Base-by-base conservation (phyloP, 768 basidiomycete genomes). In the Termitomyces sp. region DNA sequence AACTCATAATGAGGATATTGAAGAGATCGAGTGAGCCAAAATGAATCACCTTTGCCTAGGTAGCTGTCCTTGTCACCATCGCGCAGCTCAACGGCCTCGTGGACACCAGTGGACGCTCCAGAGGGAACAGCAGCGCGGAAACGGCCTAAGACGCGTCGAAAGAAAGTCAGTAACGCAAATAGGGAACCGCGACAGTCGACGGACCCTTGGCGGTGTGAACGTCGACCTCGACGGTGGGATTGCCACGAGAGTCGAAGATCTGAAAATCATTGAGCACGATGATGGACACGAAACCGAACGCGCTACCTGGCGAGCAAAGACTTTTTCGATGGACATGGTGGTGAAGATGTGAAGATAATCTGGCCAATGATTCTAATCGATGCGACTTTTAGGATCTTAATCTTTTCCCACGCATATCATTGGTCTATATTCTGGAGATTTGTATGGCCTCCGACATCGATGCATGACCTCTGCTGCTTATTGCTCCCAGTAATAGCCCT, bases 171-270 rank as follows among this genome's bases (percentile, higher is more conserved):
- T 33, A 26, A 24, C 5, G 20, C 30, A 30, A 27, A 45, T 44
- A 42, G 13, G 6, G 36, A 36, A 51, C 16, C 42, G 53, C 39
- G 45, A 34, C 51, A 22, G 33, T 27, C 34, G 49, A 53, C 57
- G 58, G 68, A 91, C 94, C 95, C 82, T 94, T 93, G 42, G 70
- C 82, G 61, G 95, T 98, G 83, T 82, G 71, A 68, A 95, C 78
- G 72, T 95, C 93, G 72, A 94, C 93, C 78, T 94, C 95, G 71
- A 97, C 93, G 69, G 95, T 96, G 68, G 92, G 94, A 84, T 98
- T 95, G 67, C 95, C 95, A 71, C 96, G 93, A 71, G 95, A 98
- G 83, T 98, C 96, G 74, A 97, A 98, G 86, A 98, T 96, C 96
- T 98, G 69, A 26, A 44, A 59, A 61, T 55, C 34, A 56, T 48